These are phyloP conservation scores for Crithidia mellificae DNA, from an alignment of 208 protist species.

Conservation along the genomic window DNA sequence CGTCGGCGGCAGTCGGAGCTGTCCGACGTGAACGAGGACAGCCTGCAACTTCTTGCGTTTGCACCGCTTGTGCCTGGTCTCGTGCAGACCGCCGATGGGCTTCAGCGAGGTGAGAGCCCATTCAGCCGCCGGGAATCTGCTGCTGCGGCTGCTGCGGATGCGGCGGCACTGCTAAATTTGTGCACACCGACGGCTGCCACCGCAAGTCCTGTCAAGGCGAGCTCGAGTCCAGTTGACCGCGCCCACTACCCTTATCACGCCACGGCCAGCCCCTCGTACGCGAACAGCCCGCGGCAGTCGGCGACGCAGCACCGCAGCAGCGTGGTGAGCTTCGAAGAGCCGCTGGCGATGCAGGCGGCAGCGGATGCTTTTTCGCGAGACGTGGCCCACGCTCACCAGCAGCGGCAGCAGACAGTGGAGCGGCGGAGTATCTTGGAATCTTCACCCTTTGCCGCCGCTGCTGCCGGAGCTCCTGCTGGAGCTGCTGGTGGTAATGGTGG, in stretches of 20 bases:
- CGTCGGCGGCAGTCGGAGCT: neutral
- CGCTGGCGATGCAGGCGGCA: neutral
- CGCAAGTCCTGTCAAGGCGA: neutral
- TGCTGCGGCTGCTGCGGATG: neutral
- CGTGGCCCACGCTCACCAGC: neutral
- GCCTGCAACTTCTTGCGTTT: constrained; percentile 3
- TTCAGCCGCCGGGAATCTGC: neutral
- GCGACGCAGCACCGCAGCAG: constrained; percentile 4
- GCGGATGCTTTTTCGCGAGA: neutral
- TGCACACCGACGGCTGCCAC: neutral
- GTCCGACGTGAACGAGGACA: neutral
- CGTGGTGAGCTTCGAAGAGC: constrained; percentile 16
- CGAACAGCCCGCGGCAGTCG: neutral
- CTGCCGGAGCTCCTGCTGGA: neutral
- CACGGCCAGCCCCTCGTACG: constrained; percentile 13
- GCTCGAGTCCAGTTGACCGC: neutral
- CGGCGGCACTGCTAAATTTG: neutral
- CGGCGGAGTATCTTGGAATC: constrained; percentile 1
- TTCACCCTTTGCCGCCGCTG: neutral
- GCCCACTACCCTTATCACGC: no score
- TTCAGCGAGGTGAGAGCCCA: neutral
- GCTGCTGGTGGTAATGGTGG: no score
- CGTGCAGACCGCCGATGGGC: neutral
- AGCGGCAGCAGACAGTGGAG: neutral
- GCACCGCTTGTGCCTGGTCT: neutral